Evolutionary conservation across 495 filamentous ascomycete species (phyloP).

Genomic region (Neurospora sp.): DNA sequence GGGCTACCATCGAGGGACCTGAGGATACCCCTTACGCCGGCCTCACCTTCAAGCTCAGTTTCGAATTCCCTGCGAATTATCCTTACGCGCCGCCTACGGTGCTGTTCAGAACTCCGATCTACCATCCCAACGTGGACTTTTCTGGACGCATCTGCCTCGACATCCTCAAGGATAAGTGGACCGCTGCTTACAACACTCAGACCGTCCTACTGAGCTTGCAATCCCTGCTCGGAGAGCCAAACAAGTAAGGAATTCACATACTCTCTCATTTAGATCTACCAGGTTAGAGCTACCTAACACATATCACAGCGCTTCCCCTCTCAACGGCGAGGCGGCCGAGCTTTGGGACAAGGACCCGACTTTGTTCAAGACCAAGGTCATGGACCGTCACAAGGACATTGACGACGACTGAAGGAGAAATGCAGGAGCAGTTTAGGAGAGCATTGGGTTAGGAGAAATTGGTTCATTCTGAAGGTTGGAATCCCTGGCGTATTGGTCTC

Average conservation of each 20-base stretch:
- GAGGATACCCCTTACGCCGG: constrained; percentile 83
- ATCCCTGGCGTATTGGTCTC: constrained; percentile 14
- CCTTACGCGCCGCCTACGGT: constrained; percentile 90
- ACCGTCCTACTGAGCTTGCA: constrained; percentile 88
- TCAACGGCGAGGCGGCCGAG: constrained; percentile 94
- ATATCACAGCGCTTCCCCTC: constrained; percentile 63
- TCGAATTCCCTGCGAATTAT: constrained; percentile 85
- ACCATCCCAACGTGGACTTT: constrained; percentile 91
- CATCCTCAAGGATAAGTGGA: constrained; percentile 98
- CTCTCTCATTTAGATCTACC: not conserved
- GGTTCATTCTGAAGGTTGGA: constrained; percentile 11
- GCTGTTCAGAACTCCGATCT: constrained; percentile 86
- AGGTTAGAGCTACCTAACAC: constrained; percentile 7
- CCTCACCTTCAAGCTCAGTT: constrained; percentile 86
- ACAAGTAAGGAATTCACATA: constrained; percentile 61
- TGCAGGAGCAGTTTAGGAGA: constrained; percentile 20
- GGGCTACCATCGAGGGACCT: constrained; percentile 85
- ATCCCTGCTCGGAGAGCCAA: constrained; percentile 91
- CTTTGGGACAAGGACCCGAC: constrained; percentile 85
- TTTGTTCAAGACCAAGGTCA: constrained; percentile 71
- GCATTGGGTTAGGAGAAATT: constrained; percentile 25
- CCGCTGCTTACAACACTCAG: constrained; percentile 84
- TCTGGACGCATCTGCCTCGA: constrained; percentile 89
- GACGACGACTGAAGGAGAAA: constrained; percentile 39
- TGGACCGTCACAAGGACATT: constrained; percentile 44